Evolutionary conservation across 495 filamentous ascomycete genomes (phyloP), one percentile per base, ranked within the genome.

Genomic region (Paragyromitra xinjiangensis): DNA sequence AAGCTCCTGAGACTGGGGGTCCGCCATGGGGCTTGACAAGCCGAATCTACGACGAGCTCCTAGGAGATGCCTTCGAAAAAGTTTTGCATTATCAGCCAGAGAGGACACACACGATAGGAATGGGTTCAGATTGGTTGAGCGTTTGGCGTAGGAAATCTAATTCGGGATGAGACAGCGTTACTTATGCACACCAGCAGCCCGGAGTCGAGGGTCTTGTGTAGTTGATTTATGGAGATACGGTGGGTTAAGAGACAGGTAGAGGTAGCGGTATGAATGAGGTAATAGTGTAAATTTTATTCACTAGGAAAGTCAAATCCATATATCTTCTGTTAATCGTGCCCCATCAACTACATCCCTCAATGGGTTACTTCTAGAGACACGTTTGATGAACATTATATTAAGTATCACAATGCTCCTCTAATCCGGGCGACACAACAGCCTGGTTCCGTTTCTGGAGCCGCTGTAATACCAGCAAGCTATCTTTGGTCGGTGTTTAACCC

Each of bases 21-120:
- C 93, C 94, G 16, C 93, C 94, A 37, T 94, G 87, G 84, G 86
- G 88, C 42, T 81, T 91, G 4, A 85, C 88, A 4, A 86, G 89
- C 1, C 84, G 87, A 67, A 86, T 91, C 6, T 94, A 96, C 79
- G 80, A 88, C 73, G 82, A 86, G 45, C 85, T 91, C 69, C 80
- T 87, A 48, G 82, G 86, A 44, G 84, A 85, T 16, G 75, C 83
- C n/a, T 82, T 87, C 8, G 85, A 87, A 71, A 85, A 90, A 73
- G 86, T 93, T 24, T 87, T 85, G 14, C 88, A 90, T 79, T 91
- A 89, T 85, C 86, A 89, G 83, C 91, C 93, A 14, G 85, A 86
- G 80, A 85, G 90, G 65, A 93, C 93, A 12, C 92, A 95, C 85
- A 81, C 87, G 70, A 85, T 88, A 77, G 92, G 91, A 2, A 84